Evolutionary conservation across 305 asterid species (phyloP).

Genomic region (Fraxinus albicans): DNA sequence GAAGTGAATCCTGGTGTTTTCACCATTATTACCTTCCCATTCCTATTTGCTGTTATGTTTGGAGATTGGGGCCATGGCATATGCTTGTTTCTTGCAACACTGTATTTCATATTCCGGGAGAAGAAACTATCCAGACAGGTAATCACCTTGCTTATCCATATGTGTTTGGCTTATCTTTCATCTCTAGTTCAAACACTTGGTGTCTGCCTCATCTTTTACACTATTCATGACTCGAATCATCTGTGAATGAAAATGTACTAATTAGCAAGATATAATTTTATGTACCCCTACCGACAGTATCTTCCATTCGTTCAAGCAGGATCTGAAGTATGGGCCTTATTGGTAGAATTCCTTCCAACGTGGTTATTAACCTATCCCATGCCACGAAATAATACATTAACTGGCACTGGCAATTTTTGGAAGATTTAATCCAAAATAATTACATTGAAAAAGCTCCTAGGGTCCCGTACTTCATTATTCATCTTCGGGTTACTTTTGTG

Average conservation of each 20-base stretch:
- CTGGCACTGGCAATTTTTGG: not conserved
- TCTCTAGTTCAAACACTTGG: not conserved
- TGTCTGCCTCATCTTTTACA: not conserved
- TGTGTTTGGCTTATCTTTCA: slow-evolving; percentile 1
- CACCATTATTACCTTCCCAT: slow-evolving; percentile 50
- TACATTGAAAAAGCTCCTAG: not conserved
- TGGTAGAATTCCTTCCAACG: not conserved
- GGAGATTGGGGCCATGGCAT: slow-evolving; percentile 60
- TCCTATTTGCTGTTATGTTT: slow-evolving; percentile 54
- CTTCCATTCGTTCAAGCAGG: not conserved
- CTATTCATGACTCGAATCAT: not conserved
- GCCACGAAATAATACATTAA: not conserved
- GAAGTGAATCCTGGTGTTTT: slow-evolving; percentile 56
- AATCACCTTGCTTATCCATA: slow-evolving; percentile 1
- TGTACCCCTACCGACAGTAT: not conserved
- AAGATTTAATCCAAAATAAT: not conserved
- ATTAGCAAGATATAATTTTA: not conserved
- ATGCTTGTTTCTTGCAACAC: slow-evolving; percentile 45
- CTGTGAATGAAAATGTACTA: not conserved
- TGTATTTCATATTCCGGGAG: slow-evolving; percentile 40
- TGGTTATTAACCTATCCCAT: not conserved
- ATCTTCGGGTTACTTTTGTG: not conserved
- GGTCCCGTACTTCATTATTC: not conserved
- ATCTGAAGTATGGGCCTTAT: not conserved
- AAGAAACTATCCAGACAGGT: slow-evolving; percentile 50